A percentile compares a stretch with the other conserved stretches of the same genome.
Evolutionary conservation across 176 grass and related monocot species (phyloP).

Genomic region (Phragmites australis): DNA sequence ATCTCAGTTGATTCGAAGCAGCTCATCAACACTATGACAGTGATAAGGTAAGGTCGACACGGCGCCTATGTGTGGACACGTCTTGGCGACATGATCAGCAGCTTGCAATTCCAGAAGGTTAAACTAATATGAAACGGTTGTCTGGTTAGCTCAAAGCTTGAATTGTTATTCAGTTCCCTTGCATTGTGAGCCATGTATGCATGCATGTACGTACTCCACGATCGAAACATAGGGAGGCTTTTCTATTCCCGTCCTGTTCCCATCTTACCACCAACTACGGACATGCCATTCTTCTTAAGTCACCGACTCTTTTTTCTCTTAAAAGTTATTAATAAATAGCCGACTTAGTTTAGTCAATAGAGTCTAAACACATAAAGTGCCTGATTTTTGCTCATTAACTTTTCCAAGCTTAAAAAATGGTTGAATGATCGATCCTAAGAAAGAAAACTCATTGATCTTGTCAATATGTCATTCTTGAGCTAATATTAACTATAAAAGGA

Average conservation of each 20-base stretch:
- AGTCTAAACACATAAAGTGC: background rate
- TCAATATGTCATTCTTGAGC: background rate
- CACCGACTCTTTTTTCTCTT: background rate
- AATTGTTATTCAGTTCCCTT: background rate
- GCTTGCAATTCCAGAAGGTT: background rate
- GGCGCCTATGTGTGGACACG: no score
- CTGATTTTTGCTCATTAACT: background rate
- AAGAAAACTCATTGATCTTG: background rate
- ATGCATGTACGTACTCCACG: background rate
- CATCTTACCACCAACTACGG: background rate
- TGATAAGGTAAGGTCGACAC: no score
- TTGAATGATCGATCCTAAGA: background rate
- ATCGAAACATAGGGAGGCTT: constrained; percentile 1
- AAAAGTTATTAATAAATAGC: background rate
- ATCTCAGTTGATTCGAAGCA: background rate
- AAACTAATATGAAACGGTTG: constrained; percentile 1
- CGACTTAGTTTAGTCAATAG: background rate
- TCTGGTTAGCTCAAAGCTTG: background rate
- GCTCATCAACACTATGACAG: background rate
- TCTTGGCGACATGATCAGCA: background rate
- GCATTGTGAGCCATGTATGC: background rate
- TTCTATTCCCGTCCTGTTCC: constrained; percentile 23
- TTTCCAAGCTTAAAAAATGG: background rate
- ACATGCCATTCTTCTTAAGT: background rate
- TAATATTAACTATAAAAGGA: no score